A percentile compares a stretch with the other conserved stretches of the same genome.
Conservation (phyloP, 2,329 filamentous ascomycete genomes). For the Apiospora rasikravindrae region DNA sequence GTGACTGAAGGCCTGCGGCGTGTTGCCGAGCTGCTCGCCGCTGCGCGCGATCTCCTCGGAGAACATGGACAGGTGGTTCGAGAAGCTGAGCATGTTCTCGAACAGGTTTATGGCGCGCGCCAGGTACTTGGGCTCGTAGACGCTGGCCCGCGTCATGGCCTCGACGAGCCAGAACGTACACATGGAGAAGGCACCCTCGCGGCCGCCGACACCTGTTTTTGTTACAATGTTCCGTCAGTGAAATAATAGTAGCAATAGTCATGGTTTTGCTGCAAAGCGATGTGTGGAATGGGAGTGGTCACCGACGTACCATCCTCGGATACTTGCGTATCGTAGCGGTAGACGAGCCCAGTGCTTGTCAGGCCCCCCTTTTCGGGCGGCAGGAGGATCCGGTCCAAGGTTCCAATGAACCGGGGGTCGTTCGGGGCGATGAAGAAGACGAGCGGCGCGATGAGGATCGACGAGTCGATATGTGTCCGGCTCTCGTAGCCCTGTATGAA, state of each 20-base stretch:
- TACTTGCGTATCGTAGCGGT: slow-evolving; percentile 72
- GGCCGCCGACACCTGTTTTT: not conserved
- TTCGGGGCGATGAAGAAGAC: slow-evolving; percentile 83
- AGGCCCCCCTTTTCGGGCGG: slow-evolving; percentile 77
- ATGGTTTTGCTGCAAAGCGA: no score
- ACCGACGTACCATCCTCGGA: slow-evolving; percentile 67
- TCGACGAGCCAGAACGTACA: slow-evolving; percentile 86
- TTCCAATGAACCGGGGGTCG: slow-evolving; percentile 75
- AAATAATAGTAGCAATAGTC: not conserved
- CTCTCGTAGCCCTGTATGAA: slow-evolving; percentile 81
- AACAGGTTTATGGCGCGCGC: slow-evolving; percentile 70
- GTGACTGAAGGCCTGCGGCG: slow-evolving; percentile 80
- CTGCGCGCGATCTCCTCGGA: slow-evolving; percentile 77
- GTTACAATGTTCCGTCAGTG: not conserved
- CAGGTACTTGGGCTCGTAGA: slow-evolving; percentile 69
- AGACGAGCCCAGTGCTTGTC: slow-evolving; percentile 76
- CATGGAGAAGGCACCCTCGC: slow-evolving; percentile 61
- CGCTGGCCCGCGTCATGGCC: slow-evolving; percentile 71
- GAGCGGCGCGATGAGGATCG: slow-evolving; percentile 76
- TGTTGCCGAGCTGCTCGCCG: slow-evolving; percentile 80
- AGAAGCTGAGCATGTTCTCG: slow-evolving; percentile 78
- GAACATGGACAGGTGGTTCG: slow-evolving; percentile 79
- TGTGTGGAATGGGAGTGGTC: not conserved
- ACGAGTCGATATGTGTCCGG: slow-evolving; percentile 72
- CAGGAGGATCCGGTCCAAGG: slow-evolving; percentile 73